Base-by-base conservation (phyloP, 331 rosid genomes). In the Pyracantha coccinea region DNA sequence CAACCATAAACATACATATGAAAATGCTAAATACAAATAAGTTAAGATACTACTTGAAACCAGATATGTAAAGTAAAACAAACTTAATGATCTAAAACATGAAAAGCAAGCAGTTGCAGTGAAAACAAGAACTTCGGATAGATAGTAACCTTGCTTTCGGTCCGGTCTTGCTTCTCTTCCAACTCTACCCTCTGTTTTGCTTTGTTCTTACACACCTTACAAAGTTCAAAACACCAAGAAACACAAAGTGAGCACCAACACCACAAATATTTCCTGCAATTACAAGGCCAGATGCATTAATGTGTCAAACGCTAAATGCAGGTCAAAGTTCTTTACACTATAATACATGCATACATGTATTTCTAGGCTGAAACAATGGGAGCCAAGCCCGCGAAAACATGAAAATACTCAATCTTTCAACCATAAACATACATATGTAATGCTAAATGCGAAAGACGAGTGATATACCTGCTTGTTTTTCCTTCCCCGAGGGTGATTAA, bases 401-500 rank as follows among this genome's bases (percentile, higher is more conserved):
- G 14, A 14, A 16, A 68, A 68, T 38, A 8, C 38, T 16, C 73
- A 47, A 68, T 27, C 60, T 68, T 69, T 11, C 28, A 19, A 50
- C 41, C 12, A 52, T 7, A 57, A 2, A 69, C 38, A 52, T 45
- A 4, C 62, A 2, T 52, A 29, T n/a, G 28, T 50, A 55, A 28
- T 57, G 63, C 27, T 57, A 24, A 21, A n/a, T 38, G 25, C 27
- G 14, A 57, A 57, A 57, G 27, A 57, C 3, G 29, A 20, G 63
- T 79, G 71, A 24, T 32, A 31, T 66, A 91, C 97, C 96, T 83
- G 93, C 44, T 27, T 75, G 25, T 19, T 74, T 78, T 83, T 86
- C 86, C 83, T 86, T 76, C 89, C 68, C 58, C 83, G 73, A 10
- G 97, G 99, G 77, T 95, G 99, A 68, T 95, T 95, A 74, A 90